Evolutionary conservation across 192 early-diverging fungal species (phyloP), one percentile per base, ranked within the genome.

Genomic region (Linnemannia elongata): DNA sequence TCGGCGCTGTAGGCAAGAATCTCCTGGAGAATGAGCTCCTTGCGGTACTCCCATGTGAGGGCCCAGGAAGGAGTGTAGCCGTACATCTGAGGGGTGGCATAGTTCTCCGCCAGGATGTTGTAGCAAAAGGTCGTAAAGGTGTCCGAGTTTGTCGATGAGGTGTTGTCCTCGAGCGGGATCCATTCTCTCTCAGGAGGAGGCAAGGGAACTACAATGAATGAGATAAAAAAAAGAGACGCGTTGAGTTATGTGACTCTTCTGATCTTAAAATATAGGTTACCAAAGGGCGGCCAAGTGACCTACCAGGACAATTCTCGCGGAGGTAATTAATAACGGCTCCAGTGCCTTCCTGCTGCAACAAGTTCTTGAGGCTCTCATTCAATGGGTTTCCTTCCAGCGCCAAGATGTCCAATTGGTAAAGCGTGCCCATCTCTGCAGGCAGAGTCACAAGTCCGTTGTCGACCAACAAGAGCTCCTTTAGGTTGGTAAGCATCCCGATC

Each of bases 301-400:
- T 91, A 97, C 96, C 90, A 77, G 97, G 95, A 72, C 95, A 95
- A 87, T 92, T 95, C 77, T 99, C 98, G 38, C 97, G 91, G 75
- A 99, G 91, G 71, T 96, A 99, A 63, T 90, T 89, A 75, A 99
- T 93, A 33, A 98, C 94, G 12, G 94, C 93, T 30, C 90, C 88
- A 0, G 97, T 95, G 12, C 97, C 97, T 47, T 98, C 96, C 87
- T 98, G 97, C 69, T 97, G 95, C 70, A 98, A 80, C 72, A 98
- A 74, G 6, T 90, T 91, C 75, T 95, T 93, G 36, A 98, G 83
- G 55, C 95, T 94, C 20, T 97, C 95, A 69, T 94, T 92, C 72
- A 99, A 82, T 22, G 98, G 97, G 87, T 99, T 99, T 20, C 98
- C 98, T 84, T 99, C 98, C 55, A 99, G 83, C 1, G 98, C 98